These are phyloP conservation scores for Artemisia princeps DNA, from an alignment of 140 eudicot genomes.

Conservation along the genomic window DNA sequence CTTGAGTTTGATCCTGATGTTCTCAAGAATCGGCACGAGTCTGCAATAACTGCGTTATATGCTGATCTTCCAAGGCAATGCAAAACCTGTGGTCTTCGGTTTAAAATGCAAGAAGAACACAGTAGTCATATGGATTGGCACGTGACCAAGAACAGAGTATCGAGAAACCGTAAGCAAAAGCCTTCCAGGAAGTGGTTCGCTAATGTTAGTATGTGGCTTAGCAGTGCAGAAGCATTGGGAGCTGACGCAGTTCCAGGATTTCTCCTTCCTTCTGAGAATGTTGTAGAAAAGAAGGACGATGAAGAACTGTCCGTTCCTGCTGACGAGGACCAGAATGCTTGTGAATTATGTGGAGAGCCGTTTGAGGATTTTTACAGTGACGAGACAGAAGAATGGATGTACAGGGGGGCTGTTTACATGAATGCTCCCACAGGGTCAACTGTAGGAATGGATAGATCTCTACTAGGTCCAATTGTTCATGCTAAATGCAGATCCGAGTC, in stretches of 20 bases:
- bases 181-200: slow-evolving; percentile 98
- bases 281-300: slow-evolving; percentile 55
- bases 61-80: slow-evolving; percentile 85
- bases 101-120: slow-evolving; percentile 83
- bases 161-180: slow-evolving; percentile 76
- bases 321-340: slow-evolving; percentile 77
- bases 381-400: slow-evolving; percentile 97
- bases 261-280: slow-evolving; percentile 53
- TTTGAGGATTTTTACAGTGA: slow-evolving; percentile 93
- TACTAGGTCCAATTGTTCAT: slow-evolving; percentile 87
- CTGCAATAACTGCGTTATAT: slow-evolving; percentile 63
- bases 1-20: slow-evolving; percentile 71
- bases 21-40: slow-evolving; percentile 75
- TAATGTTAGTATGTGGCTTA: slow-evolving; percentile 75
- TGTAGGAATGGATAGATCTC: slow-evolving; percentile 73
- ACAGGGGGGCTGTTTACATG: slow-evolving; percentile 88
- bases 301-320: slow-evolving; percentile 96
- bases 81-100: slow-evolving; percentile 88
- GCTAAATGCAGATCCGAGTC: slow-evolving; percentile 88
- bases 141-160: slow-evolving; percentile 72
- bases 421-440: slow-evolving; percentile 58
- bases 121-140: slow-evolving; percentile 99
- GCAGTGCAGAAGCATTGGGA: slow-evolving; percentile 87
- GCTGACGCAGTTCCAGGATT: slow-evolving; percentile 75
- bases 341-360: slow-evolving; percentile 89